These are phyloP conservation scores for Pichia kluyveri DNA, from an alignment of 805 yeast genomes.

Conservation along the genomic window DNA sequence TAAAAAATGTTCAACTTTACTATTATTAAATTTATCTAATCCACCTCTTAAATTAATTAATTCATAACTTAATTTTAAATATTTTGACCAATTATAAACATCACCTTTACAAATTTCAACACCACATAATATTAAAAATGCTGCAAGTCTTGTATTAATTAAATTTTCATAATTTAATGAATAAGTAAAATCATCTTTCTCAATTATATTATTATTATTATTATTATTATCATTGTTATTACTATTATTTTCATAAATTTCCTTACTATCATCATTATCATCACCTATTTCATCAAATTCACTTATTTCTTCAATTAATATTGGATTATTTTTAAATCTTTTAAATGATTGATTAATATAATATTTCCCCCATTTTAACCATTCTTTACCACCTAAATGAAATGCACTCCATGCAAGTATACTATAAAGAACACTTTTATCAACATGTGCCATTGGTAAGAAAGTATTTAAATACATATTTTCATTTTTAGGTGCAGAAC, in stretches of 20 bases:
- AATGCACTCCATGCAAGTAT: constrained; percentile 50
- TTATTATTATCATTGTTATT: too few species aligned
- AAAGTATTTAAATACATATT: constrained; percentile 44
- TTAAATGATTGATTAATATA: constrained; percentile 40
- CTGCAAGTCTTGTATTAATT: constrained; percentile 45
- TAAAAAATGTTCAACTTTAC: constrained; percentile 60
- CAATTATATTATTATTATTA: too few species aligned
- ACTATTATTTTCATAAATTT: too few species aligned
- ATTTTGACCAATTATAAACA: constrained; percentile 63
- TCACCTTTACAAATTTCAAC: constrained; percentile 82
- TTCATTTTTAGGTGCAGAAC: constrained; percentile 41
- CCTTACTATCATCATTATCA: too few species aligned
- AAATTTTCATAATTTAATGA: constrained; percentile 23
- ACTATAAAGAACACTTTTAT: constrained; percentile 41
- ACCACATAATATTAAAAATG: constrained; percentile 60
- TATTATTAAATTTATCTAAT: constrained; percentile 36
- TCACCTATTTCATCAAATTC: constrained; percentile 9
- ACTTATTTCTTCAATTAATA: constrained; percentile 13
- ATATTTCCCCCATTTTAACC: constrained; percentile 39
- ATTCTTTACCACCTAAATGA: constrained; percentile 34
- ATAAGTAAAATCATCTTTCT: neutral
- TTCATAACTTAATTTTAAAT: constrained; percentile 57
- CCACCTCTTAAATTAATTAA: constrained; percentile 59
- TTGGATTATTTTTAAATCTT: constrained; percentile 29
- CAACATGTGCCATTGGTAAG: constrained; percentile 45